These are phyloP conservation scores for Bruguiera sexangula DNA, from an alignment of 345 rosid species.

Conservation along the genomic window DNA sequence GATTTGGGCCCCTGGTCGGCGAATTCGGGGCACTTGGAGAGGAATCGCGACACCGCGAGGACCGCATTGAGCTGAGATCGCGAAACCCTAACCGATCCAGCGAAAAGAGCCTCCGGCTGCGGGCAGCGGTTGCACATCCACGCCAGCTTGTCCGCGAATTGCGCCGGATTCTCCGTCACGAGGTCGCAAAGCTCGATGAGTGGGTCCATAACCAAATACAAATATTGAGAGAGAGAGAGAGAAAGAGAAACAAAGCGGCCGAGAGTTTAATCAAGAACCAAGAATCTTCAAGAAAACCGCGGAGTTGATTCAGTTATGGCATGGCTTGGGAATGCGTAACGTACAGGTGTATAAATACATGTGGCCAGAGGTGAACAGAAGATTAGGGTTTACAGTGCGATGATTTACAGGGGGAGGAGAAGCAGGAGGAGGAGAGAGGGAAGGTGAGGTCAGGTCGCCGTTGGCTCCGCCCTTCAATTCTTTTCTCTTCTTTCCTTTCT, in stretches of 20 bases:
- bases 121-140: conserved; percentile 96
- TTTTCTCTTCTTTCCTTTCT: neutral
- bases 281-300: too few species aligned
- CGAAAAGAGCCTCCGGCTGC: conserved; percentile 53
- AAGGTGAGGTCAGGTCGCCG: neutral
- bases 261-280: neutral
- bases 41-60: conserved; percentile 72
- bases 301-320: too few species aligned
- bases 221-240: neutral
- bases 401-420: neutral
- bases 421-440: neutral
- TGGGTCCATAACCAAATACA: conserved; percentile 58
- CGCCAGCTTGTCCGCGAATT: conserved; percentile 70
- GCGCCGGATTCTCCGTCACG: conserved; percentile 64
- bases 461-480: conserved; percentile 3
- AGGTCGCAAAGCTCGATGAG: conserved; percentile 84
- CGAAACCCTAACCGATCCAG: conserved; percentile 73
- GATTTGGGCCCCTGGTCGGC: conserved; percentile 57
- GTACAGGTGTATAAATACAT: neutral
- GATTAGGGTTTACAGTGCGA: conserved; percentile 16
- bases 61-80: conserved; percentile 87
- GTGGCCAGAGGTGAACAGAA: neutral
- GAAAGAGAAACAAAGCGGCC: neutral
- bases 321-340: too few species aligned
- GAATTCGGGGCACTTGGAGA: conserved; percentile 49